Evolutionary conservation across 164 flowering plant species (phyloP).

Genomic region (Tinospora cordifolia): DNA sequence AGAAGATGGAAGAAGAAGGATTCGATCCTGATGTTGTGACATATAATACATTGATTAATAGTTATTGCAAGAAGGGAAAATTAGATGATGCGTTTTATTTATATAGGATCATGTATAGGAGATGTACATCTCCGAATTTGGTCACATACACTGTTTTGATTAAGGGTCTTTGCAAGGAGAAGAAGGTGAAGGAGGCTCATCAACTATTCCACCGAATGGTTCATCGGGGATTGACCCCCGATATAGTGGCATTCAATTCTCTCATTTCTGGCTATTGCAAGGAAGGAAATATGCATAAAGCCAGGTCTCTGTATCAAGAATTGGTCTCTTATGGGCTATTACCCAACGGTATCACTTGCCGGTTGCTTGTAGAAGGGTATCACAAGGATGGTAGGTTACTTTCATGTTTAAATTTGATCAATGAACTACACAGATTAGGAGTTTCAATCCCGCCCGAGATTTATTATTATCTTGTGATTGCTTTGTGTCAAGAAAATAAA

Average conservation of each 20-base stretch:
- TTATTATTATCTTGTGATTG: slow-evolving; percentile 36
- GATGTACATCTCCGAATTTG: slow-evolving; percentile 65
- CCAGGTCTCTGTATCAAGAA: slow-evolving; percentile 45
- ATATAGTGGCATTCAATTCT: slow-evolving; percentile 53
- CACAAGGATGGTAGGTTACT: slow-evolving; percentile 38
- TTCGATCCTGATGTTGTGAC: slow-evolving; percentile 88
- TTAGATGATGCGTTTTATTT: slow-evolving; percentile 68
- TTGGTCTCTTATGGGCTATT: slow-evolving; percentile 49
- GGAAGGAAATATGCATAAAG: slow-evolving; percentile 60
- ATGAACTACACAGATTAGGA: slow-evolving; percentile 46
- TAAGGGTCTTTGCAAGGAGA: slow-evolving; percentile 61
- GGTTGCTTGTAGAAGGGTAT: slow-evolving; percentile 57
- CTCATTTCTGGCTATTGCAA: slow-evolving; percentile 71
- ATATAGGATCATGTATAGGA: slow-evolving; percentile 70
- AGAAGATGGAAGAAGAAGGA: slow-evolving; percentile 89
- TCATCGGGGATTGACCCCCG: slow-evolving; percentile 62
- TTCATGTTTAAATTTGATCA: slow-evolving; percentile 68
- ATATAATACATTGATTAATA: slow-evolving; percentile 66
- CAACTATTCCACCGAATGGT: slow-evolving; percentile 62
- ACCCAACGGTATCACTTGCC: slow-evolving; percentile 62
- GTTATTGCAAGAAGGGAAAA: slow-evolving; percentile 61
- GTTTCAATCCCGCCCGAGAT: slow-evolving; percentile 35
- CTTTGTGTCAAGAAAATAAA: slow-evolving; percentile 47
- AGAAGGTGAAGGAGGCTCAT: slow-evolving; percentile 63
- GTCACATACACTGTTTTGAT: slow-evolving; percentile 69